Evolutionary conservation across 2,329 filamentous ascomycete species (phyloP), one percentile per base, ranked within the genome.

Genomic region (Bipolaris bicolor): DNA sequence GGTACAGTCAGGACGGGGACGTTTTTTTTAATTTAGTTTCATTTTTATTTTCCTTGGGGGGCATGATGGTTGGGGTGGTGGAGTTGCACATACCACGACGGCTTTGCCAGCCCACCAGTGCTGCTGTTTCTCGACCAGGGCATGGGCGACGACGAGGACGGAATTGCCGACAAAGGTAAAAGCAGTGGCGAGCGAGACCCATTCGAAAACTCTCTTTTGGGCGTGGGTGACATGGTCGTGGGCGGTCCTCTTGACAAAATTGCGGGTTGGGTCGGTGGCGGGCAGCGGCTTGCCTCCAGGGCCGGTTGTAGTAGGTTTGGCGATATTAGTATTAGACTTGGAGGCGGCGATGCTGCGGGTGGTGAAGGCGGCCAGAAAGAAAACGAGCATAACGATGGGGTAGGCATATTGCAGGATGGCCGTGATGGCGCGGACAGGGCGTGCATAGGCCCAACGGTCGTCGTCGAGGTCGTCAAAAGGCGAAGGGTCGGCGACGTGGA

Each of bases 241-340:
- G 49, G 74, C 74, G 58, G 79, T 76, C 67, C 81, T 80, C 62
- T 80, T 79, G 73, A 81, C 70, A 55, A 72, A 67, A 69, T 76
- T 70, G 68, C 66, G 74, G 49, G 73, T 77, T 62, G 76, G 77
- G 67, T 78, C 80, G 70, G 76, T 86, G 72, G 87, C 90, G 58
- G 92, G 92, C 52, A 97, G 81, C 33, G 92, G 92, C 75, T 96
- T 93, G 65, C 93, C 94, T 54, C 91, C 93, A 1, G 93, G 92
- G n/a, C 93, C 93, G 51, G 83, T 87, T 63, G 85, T 83, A 58
- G 78, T 74, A 40, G 77, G 72, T 67, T 80, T 74, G 44, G 79
- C 75, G 61, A 76, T 76, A 61, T 80, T 78, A 65, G 79, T 79
- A 70, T 75, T 77, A 57, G 67, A 65, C 63, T 75, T 82, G 65